phyloP scores from a whole-genome alignment of 768 basidiomycete species.

The Leccinum variicolor region DNA sequence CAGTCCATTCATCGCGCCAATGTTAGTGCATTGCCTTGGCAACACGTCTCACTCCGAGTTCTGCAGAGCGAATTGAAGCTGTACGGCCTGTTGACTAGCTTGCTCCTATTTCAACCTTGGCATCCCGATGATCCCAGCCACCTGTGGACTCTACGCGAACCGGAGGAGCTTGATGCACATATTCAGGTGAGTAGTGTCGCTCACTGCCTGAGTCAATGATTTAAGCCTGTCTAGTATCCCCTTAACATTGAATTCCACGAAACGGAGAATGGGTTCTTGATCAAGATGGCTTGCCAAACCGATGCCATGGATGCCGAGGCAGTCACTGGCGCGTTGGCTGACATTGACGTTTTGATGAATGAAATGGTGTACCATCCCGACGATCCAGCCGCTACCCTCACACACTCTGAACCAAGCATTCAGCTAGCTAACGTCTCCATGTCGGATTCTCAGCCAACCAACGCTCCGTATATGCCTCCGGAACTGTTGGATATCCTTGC shows the following conservation, averaged over 20 bases:
- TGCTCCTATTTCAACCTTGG: conserved; percentile 44
- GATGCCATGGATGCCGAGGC: conserved; percentile 25
- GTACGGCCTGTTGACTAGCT: conserved; percentile 36
- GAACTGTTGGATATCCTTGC: conserved; percentile 8
- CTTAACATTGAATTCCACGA: conserved; percentile 42
- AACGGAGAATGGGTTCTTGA: conserved; percentile 24
- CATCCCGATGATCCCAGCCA: neutral
- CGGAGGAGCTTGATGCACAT: conserved; percentile 13
- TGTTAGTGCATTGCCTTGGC: conserved; percentile 39
- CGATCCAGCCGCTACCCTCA: conserved; percentile 3
- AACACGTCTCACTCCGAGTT: conserved; percentile 43
- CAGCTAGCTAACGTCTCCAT: neutral
- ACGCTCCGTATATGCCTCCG: conserved; percentile 2
- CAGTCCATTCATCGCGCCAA: conserved; percentile 37
- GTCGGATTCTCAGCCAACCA: neutral
- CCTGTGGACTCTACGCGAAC: conserved; percentile 23
- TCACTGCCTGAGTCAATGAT: neutral
- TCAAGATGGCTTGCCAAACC: conserved; percentile 36
- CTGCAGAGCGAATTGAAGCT: conserved; percentile 36
- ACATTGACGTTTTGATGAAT: conserved; percentile 18
- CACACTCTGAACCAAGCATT: neutral
- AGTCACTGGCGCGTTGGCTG: conserved; percentile 16
- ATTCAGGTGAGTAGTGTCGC: conserved; percentile 28
- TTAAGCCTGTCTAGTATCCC: conserved; percentile 34
- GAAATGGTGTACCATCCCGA: conserved; percentile 21